These are phyloP conservation scores for Inga oerstediana DNA, from an alignment of 306 rosid genomes.

Conservation along the genomic window DNA sequence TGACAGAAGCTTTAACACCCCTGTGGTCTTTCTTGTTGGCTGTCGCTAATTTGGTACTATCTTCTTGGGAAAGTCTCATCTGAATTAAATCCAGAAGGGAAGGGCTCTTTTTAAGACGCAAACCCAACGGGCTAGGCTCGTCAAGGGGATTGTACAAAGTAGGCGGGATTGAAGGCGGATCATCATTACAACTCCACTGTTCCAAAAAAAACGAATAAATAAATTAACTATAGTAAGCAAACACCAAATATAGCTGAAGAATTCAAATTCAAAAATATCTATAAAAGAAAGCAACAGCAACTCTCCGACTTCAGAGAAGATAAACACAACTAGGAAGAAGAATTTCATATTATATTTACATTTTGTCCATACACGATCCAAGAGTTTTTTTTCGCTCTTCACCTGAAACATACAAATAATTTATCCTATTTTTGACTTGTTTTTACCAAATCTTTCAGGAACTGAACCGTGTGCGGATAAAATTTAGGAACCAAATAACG, in stretches of 20 bases:
- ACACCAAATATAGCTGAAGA: no score
- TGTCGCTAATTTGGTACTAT: conserved; percentile 20
- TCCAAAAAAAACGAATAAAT: background rate
- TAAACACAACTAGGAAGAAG: background rate
- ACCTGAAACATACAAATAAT: background rate
- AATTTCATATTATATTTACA: background rate
- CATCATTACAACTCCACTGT: conserved; percentile 45
- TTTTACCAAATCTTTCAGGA: background rate
- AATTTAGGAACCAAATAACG: background rate
- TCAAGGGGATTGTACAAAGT: conserved; percentile 57
- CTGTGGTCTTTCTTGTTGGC: conserved; percentile 51
- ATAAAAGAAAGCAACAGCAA: background rate
- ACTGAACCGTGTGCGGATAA: background rate
- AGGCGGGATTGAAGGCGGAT: conserved; percentile 16
- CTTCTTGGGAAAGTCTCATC: conserved; percentile 70
- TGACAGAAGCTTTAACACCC: conserved; percentile 31
- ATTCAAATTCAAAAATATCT: background rate
- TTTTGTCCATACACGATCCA: background rate
- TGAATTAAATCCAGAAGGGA: conserved; percentile 86
- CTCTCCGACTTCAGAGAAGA: background rate
- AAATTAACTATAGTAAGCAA: background rate
- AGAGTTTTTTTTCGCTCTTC: background rate
- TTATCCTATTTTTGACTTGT: background rate
- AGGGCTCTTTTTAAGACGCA: conserved; percentile 80
- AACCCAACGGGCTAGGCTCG: conserved; percentile 88